Evolutionary conservation across 495 filamentous ascomycete genomes (phyloP).

Genomic region (Penicillium fimorum): DNA sequence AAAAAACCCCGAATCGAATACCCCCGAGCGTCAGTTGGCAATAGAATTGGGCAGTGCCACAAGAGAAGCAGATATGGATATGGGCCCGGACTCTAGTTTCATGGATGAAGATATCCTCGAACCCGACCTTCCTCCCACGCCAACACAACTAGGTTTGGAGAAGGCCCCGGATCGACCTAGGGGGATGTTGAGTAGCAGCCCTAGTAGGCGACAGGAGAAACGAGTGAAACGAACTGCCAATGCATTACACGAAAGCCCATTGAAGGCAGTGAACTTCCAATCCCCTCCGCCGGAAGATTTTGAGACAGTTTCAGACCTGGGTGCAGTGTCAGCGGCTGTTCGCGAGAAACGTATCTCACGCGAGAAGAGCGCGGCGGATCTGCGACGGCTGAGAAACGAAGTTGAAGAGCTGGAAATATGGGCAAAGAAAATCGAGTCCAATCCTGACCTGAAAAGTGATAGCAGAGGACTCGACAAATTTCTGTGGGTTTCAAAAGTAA

Average conservation of each 20-base stretch:
- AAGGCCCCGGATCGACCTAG: constrained; percentile 37
- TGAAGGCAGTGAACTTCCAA: constrained; percentile 31
- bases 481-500: constrained; percentile 24
- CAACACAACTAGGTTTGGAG: constrained; percentile 58
- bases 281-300: constrained; percentile 11
- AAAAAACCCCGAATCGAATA: constrained; percentile 24
- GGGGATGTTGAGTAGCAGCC: constrained; percentile 44
- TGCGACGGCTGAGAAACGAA: constrained; percentile 36
- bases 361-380: constrained; percentile 31
- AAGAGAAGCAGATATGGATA: constrained; percentile 19
- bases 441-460: constrained; percentile 19
- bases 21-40: constrained; percentile 43
- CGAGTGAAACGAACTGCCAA: constrained; percentile 27
- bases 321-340: constrained; percentile 25
- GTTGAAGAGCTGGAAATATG: constrained; percentile 39
- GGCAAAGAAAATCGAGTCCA: constrained; percentile 28
- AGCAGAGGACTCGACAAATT: constrained; percentile 26
- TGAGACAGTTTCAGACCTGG: constrained; percentile 3
- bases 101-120: constrained; percentile 49
- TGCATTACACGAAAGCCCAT: constrained; percentile 28
- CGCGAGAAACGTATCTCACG: constrained; percentile 33
- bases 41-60: constrained; percentile 40
- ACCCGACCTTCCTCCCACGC: constrained; percentile 70
- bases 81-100: constrained; percentile 28
- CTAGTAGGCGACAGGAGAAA: constrained; percentile 36